A percentile compares a stretch with the other conserved stretches of the same genome.
Conservation (phyloP, 169 alveolate species). For the Plasmodium coatneyi region DNA sequence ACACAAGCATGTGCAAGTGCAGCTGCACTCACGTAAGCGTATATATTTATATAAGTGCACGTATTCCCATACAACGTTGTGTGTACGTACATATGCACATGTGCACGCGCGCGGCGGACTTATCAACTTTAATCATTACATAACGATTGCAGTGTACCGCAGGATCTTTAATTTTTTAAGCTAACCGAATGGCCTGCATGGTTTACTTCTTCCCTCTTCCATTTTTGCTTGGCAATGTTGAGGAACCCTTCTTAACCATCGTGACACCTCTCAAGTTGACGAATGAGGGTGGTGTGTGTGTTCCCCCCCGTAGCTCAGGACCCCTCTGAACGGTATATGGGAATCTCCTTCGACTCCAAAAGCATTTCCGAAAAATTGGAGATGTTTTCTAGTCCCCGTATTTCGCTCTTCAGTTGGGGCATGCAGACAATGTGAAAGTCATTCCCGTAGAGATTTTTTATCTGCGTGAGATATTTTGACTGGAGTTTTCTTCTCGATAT, state of each 20-base stretch:
- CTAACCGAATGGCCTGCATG: neutral
- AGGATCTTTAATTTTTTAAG: neutral
- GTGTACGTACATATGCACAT: neutral
- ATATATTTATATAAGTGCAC: neutral
- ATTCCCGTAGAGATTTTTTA: conserved; percentile 94
- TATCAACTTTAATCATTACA: neutral
- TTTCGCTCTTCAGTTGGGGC: conserved; percentile 93
- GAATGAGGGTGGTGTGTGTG: too few relatives aligned
- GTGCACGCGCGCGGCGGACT: neutral
- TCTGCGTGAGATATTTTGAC: conserved; percentile 94
- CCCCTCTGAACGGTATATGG: conserved; percentile 45
- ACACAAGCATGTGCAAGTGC: neutral
- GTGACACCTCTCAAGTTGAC: neutral
- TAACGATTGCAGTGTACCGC: neutral
- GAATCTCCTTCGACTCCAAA: conserved; percentile 81
- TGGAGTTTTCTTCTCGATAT: conserved; percentile 92
- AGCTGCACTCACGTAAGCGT: neutral
- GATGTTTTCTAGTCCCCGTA: conserved; percentile 86
- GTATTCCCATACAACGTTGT: neutral
- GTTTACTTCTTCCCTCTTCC: neutral
- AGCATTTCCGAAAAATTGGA: conserved; percentile 78
- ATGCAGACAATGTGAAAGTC: conserved; percentile 95
- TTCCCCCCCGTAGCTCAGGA: neutral
- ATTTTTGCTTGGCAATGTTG: neutral
- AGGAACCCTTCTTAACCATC: neutral